These are phyloP conservation scores for Isatis lusitanica DNA, from an alignment of 441 rosid genomes.

Conservation along the genomic window DNA sequence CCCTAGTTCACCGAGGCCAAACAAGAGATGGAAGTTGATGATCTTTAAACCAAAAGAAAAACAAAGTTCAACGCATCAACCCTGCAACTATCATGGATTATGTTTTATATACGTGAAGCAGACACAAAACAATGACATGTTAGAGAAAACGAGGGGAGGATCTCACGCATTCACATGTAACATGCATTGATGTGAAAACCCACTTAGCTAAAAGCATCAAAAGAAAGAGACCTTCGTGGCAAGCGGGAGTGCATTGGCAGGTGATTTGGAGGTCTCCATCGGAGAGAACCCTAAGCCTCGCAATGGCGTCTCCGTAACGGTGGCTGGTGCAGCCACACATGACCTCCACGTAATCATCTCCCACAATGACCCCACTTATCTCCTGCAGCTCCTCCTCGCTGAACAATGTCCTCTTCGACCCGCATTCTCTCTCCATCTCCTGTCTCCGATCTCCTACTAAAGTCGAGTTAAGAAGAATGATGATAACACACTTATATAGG, in stretches of 20 bases:
- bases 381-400: constrained; percentile 86
- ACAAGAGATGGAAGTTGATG: not conserved
- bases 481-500: constrained; percentile 43
- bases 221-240: constrained; percentile 70
- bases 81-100: not conserved
- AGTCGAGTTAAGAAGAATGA: constrained; percentile 9
- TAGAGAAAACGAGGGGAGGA: not conserved
- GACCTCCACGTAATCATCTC: constrained; percentile 79
- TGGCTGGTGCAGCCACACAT: constrained; percentile 98
- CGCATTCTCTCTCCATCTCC: constrained; percentile 56
- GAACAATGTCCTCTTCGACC: constrained; percentile 62
- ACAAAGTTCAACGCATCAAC: not conserved
- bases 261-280: constrained; percentile 85
- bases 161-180: constrained; percentile 35
- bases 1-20: not conserved
- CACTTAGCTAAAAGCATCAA: constrained; percentile 14
- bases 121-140: not conserved
- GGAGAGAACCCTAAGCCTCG: constrained; percentile 89
- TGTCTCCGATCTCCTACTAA: constrained; percentile 57
- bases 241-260: constrained; percentile 99
- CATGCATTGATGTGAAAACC: constrained; percentile 48
- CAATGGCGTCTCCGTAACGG: constrained; percentile 97
- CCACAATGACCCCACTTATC: constrained; percentile 69
- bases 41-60: not conserved
- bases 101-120: constrained; percentile 19